Conservation (phyloP, 257 asterid genomes). For the Solanum arcanum region DNA sequence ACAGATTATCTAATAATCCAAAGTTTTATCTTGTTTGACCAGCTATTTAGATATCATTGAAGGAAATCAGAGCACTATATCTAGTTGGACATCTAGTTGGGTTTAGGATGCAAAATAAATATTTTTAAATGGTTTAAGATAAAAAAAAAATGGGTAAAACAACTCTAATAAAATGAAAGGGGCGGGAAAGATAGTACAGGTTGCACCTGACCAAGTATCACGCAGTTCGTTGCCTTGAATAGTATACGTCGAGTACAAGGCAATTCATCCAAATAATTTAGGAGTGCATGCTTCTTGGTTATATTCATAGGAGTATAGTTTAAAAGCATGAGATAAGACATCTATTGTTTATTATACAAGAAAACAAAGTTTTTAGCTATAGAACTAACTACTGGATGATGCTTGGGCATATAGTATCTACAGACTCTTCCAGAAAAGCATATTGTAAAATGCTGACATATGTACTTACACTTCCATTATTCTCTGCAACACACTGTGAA, state of each 20-base stretch:
- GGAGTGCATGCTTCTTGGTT: not conserved
- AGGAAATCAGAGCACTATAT: not conserved
- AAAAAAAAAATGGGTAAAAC: not conserved
- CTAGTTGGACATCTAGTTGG: not conserved
- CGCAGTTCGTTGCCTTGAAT: not conserved
- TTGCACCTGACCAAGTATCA: not conserved
- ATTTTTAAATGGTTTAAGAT: not conserved
- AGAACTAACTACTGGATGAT: not conserved
- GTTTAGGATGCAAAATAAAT: not conserved
- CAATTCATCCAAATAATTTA: not conserved
- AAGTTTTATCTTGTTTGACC: not conserved
- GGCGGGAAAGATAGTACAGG: too few species aligned
- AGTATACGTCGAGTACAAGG: not conserved
- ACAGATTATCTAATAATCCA: not conserved
- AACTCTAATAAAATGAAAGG: not conserved
- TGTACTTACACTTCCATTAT: slow-evolving; percentile 72
- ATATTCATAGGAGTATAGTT: not conserved
- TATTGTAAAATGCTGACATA: not conserved
- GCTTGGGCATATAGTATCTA: not conserved
- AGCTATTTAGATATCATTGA: not conserved
- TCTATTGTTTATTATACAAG: not conserved
- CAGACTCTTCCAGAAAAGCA: not conserved
- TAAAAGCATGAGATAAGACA: not conserved
- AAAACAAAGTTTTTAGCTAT: not conserved
- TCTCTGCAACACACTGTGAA: slow-evolving; percentile 45